Evolutionary conservation across 441 rosid species (phyloP).

Genomic region (Gossypium trilobum): DNA sequence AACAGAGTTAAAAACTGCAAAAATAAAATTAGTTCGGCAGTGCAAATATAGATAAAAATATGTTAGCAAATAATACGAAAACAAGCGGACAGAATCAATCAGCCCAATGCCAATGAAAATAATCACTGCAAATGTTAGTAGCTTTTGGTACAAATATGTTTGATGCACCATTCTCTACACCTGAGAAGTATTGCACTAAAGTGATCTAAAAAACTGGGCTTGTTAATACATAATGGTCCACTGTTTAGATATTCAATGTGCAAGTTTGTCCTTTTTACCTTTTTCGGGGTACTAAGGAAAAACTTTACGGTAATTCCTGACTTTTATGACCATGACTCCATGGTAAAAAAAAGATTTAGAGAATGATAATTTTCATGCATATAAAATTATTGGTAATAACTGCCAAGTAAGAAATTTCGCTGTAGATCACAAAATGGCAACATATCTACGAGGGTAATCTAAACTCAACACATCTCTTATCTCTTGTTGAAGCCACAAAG

Average conservation of each 20-base stretch:
- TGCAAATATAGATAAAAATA: neutral
- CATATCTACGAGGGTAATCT: neutral
- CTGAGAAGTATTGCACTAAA: neutral
- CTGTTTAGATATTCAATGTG: neutral
- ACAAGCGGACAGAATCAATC: neutral
- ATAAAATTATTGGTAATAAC: neutral
- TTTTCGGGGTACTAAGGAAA: neutral
- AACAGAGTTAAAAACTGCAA: neutral
- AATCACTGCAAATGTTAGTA: neutral
- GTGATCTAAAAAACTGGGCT: neutral
- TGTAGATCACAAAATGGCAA: neutral
- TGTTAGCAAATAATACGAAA: neutral
- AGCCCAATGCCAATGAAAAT: neutral
- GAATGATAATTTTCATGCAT: neutral
- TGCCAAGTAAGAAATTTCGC: neutral
- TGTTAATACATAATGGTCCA: neutral
- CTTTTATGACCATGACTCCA: neutral
- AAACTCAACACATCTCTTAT: slow-evolving; percentile 1
- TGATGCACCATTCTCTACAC: neutral
- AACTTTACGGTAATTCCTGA: neutral
- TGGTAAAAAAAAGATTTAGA: neutral
- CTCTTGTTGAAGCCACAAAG: slow-evolving; percentile 1
- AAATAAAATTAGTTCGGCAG: neutral
- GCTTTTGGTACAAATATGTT: neutral
- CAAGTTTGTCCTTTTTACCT: neutral